Evolutionary conservation across 108 stramenopile genomes (phyloP).

Genomic region (Cyclotella distinguenda): DNA sequence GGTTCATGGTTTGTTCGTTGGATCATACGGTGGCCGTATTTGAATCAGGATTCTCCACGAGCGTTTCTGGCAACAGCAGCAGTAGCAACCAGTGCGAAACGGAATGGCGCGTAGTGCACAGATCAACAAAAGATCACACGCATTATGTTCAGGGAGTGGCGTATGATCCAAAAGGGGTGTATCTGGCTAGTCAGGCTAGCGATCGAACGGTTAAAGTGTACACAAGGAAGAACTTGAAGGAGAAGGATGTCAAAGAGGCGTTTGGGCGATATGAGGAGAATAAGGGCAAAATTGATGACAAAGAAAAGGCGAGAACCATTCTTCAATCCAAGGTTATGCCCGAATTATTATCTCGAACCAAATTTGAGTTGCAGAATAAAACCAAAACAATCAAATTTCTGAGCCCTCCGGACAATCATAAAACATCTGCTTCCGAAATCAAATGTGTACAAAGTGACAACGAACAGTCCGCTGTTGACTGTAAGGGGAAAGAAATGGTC

Average conservation of each 20-base stretch:
- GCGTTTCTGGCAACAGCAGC: constrained; percentile 22
- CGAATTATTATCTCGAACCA: constrained; percentile 12
- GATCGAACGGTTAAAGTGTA: constrained; percentile 85
- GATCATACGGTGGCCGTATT: constrained; percentile 65
- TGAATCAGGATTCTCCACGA: constrained; percentile 42
- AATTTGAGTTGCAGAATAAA: constrained; percentile 37
- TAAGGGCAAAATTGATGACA: constrained; percentile 1
- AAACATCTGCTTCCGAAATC: background rate
- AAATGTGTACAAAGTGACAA: background rate
- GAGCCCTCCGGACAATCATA: background rate
- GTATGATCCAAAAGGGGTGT: constrained; percentile 83
- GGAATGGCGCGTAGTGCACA: constrained; percentile 63
- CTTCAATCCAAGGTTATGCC: constrained; percentile 19
- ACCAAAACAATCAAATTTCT: constrained; percentile 42
- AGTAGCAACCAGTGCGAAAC: constrained; percentile 26
- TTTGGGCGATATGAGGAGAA: constrained; percentile 48
- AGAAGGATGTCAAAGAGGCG: constrained; percentile 43
- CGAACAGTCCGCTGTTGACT: background rate
- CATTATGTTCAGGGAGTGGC: constrained; percentile 89
- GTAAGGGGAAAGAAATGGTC: background rate
- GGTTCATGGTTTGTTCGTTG: constrained; percentile 70
- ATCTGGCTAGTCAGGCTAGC: constrained; percentile 83
- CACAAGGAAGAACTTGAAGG: constrained; percentile 56
- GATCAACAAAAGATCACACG: constrained; percentile 67
- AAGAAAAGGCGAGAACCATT: constrained; percentile 15